Evolutionary conservation across 2,329 filamentous ascomycete genomes (phyloP), one percentile per base, ranked within the genome.

Genomic region (Capronia epimyces): DNA sequence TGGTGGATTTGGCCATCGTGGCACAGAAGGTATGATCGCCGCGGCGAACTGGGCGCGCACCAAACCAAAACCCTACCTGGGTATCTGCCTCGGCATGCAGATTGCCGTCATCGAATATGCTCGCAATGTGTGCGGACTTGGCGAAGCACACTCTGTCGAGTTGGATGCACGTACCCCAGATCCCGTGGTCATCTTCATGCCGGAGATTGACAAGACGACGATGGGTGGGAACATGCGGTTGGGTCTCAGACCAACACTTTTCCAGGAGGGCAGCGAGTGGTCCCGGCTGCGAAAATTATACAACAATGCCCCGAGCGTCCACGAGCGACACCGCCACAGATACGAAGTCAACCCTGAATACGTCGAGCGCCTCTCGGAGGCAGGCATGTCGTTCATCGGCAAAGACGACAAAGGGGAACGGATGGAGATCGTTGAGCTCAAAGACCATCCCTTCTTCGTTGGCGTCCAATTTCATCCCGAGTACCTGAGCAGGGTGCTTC

Each of bases 61-160:
- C 59, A 83, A 89, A 62, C 83, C 85, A 56, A 80, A 80, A 2
- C 89, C 89, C 1, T 96, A 86, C 71, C 77, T 97, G 1, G 93
- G 93, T 52, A 86, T 97, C 57, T 96, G 91, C 66, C 75, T 96
- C 18, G 89, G 89, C 50, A 89, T 95, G 83, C 93, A 97, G 68
- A 79, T 95, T 41, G 89, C 91, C 16, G 89, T 95, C 41, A 86
- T 96, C 60, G 90, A 97, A 69, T 88, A 82, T 61, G 89, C 89
- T 1, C 82, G 89, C 36, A 83, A 88, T 59, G 74, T 91, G 1
- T 86, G 82, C 69, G 80, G 79, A 22, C 76, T 89, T 56, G 67
- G 70, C 2, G 69, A 74, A 37, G 80, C 80, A 1, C 75, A 74
- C 3, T 79, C 75, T 4, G 74, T 74, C 48, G 81, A 84, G 59